Conservation (phyloP, 441 rosid species). For the Erodium texanum region DNA sequence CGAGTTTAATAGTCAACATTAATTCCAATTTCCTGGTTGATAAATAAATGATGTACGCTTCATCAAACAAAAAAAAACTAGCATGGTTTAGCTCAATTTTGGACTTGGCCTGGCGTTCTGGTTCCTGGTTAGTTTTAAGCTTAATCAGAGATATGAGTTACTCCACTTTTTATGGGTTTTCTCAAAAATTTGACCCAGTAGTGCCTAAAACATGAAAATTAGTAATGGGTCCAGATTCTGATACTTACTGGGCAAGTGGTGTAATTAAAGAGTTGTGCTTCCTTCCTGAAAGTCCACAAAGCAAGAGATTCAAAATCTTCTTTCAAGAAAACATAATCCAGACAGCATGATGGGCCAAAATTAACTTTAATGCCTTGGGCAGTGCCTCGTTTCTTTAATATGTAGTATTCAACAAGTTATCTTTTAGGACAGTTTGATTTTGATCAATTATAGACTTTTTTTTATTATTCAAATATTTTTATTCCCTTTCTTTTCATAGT, state of each 20-base stretch:
- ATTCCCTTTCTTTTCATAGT: no score
- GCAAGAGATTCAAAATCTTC: no score
- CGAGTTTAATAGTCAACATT: no score
- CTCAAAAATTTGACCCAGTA: not conserved
- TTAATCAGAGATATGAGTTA: not conserved
- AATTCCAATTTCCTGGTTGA: no score
- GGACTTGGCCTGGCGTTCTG: not conserved
- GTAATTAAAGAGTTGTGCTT: no score
- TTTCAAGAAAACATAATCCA: not conserved
- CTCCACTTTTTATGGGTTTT: not conserved
- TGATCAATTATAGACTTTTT: no score
- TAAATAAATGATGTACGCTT: no score
- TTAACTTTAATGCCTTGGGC: slow-evolving; percentile 5
- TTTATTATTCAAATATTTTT: no score
- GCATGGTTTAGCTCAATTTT: not conserved
- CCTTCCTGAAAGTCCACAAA: not conserved
- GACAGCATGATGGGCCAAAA: slow-evolving; percentile 4
- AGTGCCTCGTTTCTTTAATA: not conserved
- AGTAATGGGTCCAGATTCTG: slow-evolving; percentile 1
- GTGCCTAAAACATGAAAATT: not conserved
- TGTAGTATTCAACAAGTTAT: no score
- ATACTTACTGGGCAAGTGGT: not conserved
- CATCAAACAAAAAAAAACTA: not conserved
- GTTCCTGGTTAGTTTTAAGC: not conserved
- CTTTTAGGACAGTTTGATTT: no score